Evolutionary conservation across 2,329 filamentous ascomycete genomes (phyloP).

Genomic region (Annulohypoxylon truncatum): DNA sequence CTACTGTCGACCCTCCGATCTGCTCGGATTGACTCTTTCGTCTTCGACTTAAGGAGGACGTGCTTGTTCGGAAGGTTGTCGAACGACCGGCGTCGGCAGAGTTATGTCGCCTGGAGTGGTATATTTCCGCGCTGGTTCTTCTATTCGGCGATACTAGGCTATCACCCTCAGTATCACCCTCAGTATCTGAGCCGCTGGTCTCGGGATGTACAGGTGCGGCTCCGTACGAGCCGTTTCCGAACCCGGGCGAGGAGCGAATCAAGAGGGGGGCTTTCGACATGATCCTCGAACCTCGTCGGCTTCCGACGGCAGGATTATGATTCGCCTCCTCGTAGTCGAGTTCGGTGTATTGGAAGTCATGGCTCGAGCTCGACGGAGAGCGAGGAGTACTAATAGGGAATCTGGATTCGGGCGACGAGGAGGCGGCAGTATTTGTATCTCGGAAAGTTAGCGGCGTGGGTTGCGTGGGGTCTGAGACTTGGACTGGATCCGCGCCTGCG

Average conservation of each 20-base stretch:
- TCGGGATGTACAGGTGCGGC: conserved; percentile 62
- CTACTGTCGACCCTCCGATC: conserved; percentile 63
- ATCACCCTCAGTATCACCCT: conserved; percentile 49
- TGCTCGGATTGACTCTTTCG: conserved; percentile 58
- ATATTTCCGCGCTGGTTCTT: conserved; percentile 43
- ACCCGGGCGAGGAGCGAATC: conserved; percentile 68
- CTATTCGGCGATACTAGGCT: conserved; percentile 37
- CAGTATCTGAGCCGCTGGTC: conserved; percentile 50
- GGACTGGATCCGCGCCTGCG: conserved; percentile 13
- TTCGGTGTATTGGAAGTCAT: conserved; percentile 41
- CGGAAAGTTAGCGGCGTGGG: conserved; percentile 40
- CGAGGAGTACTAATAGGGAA: conserved; percentile 33
- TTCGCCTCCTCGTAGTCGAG: conserved; percentile 42
- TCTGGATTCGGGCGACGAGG: conserved; percentile 12
- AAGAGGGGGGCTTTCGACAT: conserved; percentile 66
- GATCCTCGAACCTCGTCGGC: conserved; percentile 36
- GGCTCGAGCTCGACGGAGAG: conserved; percentile 39
- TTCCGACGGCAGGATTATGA: conserved; percentile 36
- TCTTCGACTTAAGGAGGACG: conserved; percentile 46
- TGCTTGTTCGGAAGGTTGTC: conserved; percentile 41
- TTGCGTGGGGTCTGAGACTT: conserved; percentile 41
- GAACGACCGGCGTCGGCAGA: conserved; percentile 44
- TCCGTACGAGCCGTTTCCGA: conserved; percentile 71
- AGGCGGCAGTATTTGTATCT: conserved; percentile 34
- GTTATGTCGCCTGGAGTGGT: conserved; percentile 42